phyloP scores from a whole-genome alignment of 2,329 filamentous ascomycete genomes.

The Diaporthe ilicicola region DNA sequence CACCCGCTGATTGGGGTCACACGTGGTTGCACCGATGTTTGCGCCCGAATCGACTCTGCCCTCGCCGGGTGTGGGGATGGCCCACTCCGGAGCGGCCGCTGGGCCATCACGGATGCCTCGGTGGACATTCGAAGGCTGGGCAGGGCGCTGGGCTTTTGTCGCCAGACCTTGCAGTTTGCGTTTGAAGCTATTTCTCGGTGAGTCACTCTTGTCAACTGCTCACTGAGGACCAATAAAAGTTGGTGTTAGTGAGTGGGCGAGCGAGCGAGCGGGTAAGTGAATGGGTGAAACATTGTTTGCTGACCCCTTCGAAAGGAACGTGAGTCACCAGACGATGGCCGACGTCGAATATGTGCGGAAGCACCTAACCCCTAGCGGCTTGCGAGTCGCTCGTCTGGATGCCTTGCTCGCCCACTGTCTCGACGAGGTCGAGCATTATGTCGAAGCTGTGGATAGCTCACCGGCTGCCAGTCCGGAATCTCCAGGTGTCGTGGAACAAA shows the following conservation, averaged over 20 bases:
- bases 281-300: not conserved
- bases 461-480: not conserved
- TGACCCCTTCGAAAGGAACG: constrained; percentile 1
- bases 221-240: too few species aligned
- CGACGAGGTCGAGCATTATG: constrained; percentile 26
- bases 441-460: not conserved
- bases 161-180: constrained; percentile 26
- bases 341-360: constrained; percentile 25
- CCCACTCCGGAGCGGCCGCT: constrained; percentile 24
- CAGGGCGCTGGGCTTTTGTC: constrained; percentile 22
- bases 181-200: constrained; percentile 26
- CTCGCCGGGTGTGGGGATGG: constrained; percentile 26
- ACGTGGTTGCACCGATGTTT: constrained; percentile 24
- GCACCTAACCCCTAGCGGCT: not conserved
- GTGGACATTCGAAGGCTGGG: constrained; percentile 22
- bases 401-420: constrained; percentile 24
- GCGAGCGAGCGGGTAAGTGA: too few species aligned
- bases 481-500: not conserved
- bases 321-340: not conserved
- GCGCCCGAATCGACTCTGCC: constrained; percentile 23
- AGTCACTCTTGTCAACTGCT: not conserved
- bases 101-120: constrained; percentile 27
- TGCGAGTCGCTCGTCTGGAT: not conserved
- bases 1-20: constrained; percentile 21
- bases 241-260: too few species aligned